Percentiles rank a stretch among this genome's conserved stretches.
Evolutionary conservation across 2,329 filamentous ascomycete species (phyloP).

Genomic region (Aspergillus floridensis): DNA sequence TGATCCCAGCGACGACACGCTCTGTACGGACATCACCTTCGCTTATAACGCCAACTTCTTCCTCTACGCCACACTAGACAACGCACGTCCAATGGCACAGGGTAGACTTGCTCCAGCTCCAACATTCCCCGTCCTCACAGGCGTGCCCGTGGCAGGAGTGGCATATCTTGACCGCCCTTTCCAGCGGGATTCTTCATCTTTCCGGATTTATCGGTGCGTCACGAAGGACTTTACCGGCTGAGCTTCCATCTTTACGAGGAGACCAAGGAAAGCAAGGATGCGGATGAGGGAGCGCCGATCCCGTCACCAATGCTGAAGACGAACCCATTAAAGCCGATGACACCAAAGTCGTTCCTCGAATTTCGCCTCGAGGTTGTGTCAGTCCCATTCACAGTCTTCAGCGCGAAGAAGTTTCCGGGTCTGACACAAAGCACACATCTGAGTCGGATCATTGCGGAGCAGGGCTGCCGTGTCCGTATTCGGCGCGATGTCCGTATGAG

Average conservation of each 20-base stretch:
- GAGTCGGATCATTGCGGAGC: constrained; percentile 89
- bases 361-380: constrained; percentile 91
- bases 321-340: constrained; percentile 39
- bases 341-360: constrained; percentile 63
- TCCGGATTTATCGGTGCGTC: constrained; percentile 89
- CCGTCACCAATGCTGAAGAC: constrained; percentile 27
- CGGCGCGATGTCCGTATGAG: constrained; percentile 91
- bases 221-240: constrained; percentile 89
- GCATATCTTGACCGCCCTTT: constrained; percentile 86
- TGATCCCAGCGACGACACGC: constrained; percentile 52
- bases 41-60: constrained; percentile 97
- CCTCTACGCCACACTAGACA: constrained; percentile 86
- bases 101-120: constrained; percentile 70
- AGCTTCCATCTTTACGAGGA: constrained; percentile 93
- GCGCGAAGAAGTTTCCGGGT: constrained; percentile 97
- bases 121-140: constrained; percentile 79
- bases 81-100: constrained; percentile 77
- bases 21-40: constrained; percentile 73
- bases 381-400: constrained; percentile 80
- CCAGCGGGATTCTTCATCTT: constrained; percentile 93
- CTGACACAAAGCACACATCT: constrained; percentile 83
- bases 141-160: constrained; percentile 92
- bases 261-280: constrained; percentile 79
- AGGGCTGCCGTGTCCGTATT: constrained; percentile 94
- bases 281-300: constrained; percentile 57